A percentile compares a stretch with the other conserved stretches of the same genome.
Conservation (phyloP, 2,329 filamentous ascomycete genomes). For the Ascomycota sp. region DNA sequence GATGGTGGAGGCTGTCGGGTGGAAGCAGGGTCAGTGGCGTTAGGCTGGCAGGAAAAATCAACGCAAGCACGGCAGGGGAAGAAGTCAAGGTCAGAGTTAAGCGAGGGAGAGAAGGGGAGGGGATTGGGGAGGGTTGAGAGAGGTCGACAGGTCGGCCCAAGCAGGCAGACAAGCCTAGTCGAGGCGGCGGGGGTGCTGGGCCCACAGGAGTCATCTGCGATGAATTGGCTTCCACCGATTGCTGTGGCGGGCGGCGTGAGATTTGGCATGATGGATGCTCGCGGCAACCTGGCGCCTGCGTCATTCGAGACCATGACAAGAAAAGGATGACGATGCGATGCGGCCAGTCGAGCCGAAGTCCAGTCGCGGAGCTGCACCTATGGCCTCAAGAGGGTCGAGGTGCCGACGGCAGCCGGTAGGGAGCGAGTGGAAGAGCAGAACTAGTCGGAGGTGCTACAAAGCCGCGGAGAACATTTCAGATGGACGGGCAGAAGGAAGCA, state of each 20-base stretch:
- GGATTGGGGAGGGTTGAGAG: too few species aligned
- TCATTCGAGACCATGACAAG: slow-evolving; percentile 20
- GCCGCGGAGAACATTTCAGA: slow-evolving; percentile 10
- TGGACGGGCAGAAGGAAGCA: slow-evolving; percentile 5
- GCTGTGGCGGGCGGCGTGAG: slow-evolving; percentile 11
- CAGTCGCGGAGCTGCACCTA: slow-evolving; percentile 1
- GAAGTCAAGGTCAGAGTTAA: background rate
- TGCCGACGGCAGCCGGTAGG: slow-evolving; percentile 2
- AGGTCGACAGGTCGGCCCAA: slow-evolving; percentile 5
- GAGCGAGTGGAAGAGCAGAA: slow-evolving; percentile 6
- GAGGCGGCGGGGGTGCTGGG: slow-evolving; percentile 4
- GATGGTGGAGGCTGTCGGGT: slow-evolving; percentile 26
- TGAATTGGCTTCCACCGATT: slow-evolving; percentile 9
- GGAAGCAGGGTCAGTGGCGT: slow-evolving; percentile 3
- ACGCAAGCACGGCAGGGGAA: background rate
- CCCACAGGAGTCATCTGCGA: slow-evolving; percentile 21
- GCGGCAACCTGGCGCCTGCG: slow-evolving; percentile 15
- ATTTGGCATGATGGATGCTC: slow-evolving; percentile 17
- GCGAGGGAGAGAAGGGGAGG: slow-evolving; percentile 4
- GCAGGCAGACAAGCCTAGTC: too few species aligned
- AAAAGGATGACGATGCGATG: background rate
- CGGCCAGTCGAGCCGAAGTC: slow-evolving; percentile 2
- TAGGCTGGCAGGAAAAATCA: slow-evolving; percentile 2
- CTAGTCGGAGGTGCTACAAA: slow-evolving; percentile 7
- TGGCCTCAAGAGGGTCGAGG: slow-evolving; percentile 2